A percentile compares a stretch with the other conserved stretches of the same genome.
Evolutionary conservation across 352 stramenopile species (phyloP).

Genomic region (Globisporangium nagaii): DNA sequence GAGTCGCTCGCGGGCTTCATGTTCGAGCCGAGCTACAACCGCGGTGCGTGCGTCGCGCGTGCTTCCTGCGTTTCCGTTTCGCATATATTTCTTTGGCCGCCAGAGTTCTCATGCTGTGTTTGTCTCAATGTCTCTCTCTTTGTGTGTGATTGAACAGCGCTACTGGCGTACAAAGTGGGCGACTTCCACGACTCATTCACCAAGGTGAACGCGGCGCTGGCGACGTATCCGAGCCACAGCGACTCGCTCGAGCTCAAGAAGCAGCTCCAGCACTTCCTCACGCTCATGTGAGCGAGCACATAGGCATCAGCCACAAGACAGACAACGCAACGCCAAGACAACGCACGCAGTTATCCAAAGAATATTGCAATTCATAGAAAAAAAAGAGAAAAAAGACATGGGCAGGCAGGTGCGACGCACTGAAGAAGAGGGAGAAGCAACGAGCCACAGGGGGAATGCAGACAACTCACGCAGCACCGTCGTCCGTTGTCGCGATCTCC

Average conservation of each 20-base stretch:
- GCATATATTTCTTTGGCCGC: too few relatives aligned
- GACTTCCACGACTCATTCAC: slow-evolving; percentile 89
- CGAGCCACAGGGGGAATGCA: slow-evolving; percentile 6
- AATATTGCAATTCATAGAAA: slow-evolving; percentile 12
- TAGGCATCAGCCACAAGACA: too few relatives aligned
- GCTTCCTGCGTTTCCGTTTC: too few relatives aligned
- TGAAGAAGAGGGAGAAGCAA: background rate
- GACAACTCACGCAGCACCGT: background rate
- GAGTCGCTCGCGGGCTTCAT: slow-evolving; percentile 81
- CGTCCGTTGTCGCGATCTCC: background rate
- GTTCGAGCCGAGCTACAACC: slow-evolving; percentile 91
- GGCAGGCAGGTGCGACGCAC: slow-evolving; percentile 19
- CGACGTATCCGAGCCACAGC: slow-evolving; percentile 74
- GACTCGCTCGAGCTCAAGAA: slow-evolving; percentile 89
- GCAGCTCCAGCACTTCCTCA: slow-evolving; percentile 81
- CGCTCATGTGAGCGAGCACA: slow-evolving; percentile 59
- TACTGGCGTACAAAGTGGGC: slow-evolving; percentile 88
- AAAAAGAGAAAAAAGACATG: slow-evolving; percentile 35
- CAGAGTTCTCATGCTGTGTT: slow-evolving; percentile 6
- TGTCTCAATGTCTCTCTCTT: background rate
- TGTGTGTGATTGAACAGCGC: slow-evolving; percentile 28
- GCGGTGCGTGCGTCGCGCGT: slow-evolving; percentile 38
- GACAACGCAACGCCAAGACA: background rate
- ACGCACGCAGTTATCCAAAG: slow-evolving; percentile 1
- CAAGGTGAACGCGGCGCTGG: slow-evolving; percentile 80